Base-by-base conservation (phyloP, 2,329 filamentous ascomycete genomes). In the Neofusicoccum parvum region DNA sequence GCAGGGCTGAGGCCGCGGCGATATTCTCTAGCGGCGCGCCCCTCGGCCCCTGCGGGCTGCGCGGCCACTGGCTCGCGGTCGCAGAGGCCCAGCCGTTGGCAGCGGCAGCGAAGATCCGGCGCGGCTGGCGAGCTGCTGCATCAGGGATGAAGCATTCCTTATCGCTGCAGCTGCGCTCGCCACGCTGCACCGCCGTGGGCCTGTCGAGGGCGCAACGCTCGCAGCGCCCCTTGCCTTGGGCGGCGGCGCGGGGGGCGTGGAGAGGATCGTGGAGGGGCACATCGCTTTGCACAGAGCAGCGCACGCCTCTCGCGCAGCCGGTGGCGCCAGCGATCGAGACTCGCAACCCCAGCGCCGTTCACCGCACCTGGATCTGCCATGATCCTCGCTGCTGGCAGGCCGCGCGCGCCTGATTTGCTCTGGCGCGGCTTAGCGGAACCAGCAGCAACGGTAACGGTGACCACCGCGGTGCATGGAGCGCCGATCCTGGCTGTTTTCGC, bases 401-500 rank as follows among this genome's bases (percentile, higher is more conserved):
- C 39, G 54, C 54, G 54, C 54, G 41, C 56, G 56, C 59, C 59
- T 62, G 59, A 62, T 62, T 62, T 62, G 59, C 59, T 51, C 48
- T 41, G 45, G 59, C 59, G 46, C 59, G 48, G 48, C 45, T 62
- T 60, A 60, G 56, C 56, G 56, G 56, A 60, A 60, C 41, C 56
- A 60, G 48, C 56, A 60, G 48, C 56, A 60, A 60, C 56, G 56
- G 56, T 60, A 60, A 48, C 56, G 56, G 56, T 48, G 56, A 60
- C 56, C 43, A 48, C 43, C 41, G 59, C 59, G 59, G 59, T 62
- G 59, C 59, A 50, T 45, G 45, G 45, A 50, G 59, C 48, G 59
- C 59, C 36, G 59, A 62, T 62, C 59, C 59, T 62, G 59, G 59
- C 59, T 62, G 59, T 43, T 62, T 62, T 62, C 59, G 59, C 58